These are phyloP conservation scores for Xylaria sp. DNA, from an alignment of 2,329 filamentous ascomycete species.

Conservation along the genomic window DNA sequence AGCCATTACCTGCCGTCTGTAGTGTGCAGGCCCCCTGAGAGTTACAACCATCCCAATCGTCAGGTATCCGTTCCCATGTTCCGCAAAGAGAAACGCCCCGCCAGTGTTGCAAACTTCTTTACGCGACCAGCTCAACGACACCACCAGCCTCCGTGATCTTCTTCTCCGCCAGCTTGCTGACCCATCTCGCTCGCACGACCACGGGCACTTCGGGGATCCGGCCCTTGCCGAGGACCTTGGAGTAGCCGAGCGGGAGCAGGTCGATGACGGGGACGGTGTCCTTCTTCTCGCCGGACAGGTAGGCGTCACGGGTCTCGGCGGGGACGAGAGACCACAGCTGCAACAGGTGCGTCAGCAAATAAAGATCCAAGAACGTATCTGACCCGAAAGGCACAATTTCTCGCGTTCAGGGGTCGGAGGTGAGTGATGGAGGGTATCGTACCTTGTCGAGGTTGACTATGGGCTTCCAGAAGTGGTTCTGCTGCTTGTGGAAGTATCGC, in stretches of 20 bases:
- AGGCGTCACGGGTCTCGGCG: constrained; percentile 88
- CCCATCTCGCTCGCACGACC: constrained; percentile 92
- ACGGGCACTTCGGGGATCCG: constrained; percentile 90
- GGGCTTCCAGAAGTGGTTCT: constrained; percentile 98
- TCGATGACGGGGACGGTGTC: constrained; percentile 97
- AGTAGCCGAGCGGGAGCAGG: constrained; percentile 95
- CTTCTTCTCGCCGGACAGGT: constrained; percentile 77
- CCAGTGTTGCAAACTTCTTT: constrained; percentile 40
- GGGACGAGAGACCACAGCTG: constrained; percentile 97
- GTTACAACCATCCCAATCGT: constrained; percentile 32
- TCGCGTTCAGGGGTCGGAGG: neutral
- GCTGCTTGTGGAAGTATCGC: constrained; percentile 95
- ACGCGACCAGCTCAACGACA: constrained; percentile 94
- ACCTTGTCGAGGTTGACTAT: constrained; percentile 99
- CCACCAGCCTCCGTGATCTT: constrained; percentile 99
- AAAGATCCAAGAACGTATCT: neutral
- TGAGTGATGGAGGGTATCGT: constrained; percentile 39
- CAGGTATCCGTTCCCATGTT: constrained; percentile 32
- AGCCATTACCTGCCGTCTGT: constrained; percentile 26
- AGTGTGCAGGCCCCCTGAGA: constrained; percentile 23
- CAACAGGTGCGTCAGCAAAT: constrained; percentile 16
- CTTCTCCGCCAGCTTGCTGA: constrained; percentile 94
- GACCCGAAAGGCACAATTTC: neutral
- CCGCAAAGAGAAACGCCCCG: constrained; percentile 27
- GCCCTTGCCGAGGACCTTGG: constrained; percentile 98